phyloP scores from a whole-genome alignment of 148 eudicot genomes.

The Dysphania ambrosioides region DNA sequence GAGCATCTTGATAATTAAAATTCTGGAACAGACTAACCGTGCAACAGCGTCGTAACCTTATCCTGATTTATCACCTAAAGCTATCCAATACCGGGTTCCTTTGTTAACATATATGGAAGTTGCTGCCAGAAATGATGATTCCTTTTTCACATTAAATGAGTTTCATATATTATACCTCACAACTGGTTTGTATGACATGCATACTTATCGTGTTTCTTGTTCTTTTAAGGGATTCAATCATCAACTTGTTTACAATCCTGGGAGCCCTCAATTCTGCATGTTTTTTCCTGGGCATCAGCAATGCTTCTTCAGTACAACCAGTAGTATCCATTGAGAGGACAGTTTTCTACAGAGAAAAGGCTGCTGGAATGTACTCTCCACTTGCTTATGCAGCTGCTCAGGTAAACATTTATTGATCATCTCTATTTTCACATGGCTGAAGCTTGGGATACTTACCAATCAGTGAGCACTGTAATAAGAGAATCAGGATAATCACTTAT shows the following conservation, averaged over 20 bases:
- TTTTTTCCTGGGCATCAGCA: slow-evolving; percentile 76
- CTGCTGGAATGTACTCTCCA: slow-evolving; percentile 93
- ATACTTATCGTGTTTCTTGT: not conserved
- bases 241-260: slow-evolving; percentile 53
- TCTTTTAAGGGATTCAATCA: slow-evolving; percentile 53
- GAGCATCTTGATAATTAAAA: not conserved
- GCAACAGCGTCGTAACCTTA: not conserved
- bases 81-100: not conserved
- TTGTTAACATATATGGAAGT: not conserved
- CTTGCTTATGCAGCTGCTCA: slow-evolving; percentile 80
- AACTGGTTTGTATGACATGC: not conserved
- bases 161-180: not conserved
- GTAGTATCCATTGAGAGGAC: slow-evolving; percentile 77
- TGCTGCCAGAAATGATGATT: not conserved
- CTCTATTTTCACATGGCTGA: not conserved
- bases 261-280: slow-evolving; percentile 65
- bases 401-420: slow-evolving; percentile 34
- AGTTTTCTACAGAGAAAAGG: slow-evolving; percentile 86
- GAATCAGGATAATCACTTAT: not conserved
- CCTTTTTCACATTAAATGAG: not conserved
- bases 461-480: not conserved
- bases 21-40: not conserved
- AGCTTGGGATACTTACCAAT: not conserved
- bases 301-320: slow-evolving; percentile 83
- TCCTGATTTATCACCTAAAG: not conserved